Conservation (phyloP, 2,329 filamentous ascomycete species). For the Karstenula rhodostoma region DNA sequence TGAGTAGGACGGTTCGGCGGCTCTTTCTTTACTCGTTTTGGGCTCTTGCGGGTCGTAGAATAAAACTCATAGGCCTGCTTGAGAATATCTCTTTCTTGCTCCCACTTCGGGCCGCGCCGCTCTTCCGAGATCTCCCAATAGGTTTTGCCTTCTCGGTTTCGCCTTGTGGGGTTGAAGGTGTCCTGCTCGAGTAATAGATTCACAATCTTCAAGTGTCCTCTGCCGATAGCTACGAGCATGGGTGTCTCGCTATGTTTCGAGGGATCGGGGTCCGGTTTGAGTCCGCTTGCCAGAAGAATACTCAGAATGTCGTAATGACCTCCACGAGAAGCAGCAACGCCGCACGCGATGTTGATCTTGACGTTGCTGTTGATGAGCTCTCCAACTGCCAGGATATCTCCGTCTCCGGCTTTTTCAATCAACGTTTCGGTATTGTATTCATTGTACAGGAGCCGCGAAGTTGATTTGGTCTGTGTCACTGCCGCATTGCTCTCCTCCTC, state of each 20-base stretch:
- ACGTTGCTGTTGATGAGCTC: conserved; percentile 58
- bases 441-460: conserved; percentile 57
- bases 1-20: conserved; percentile 37
- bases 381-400: conserved; percentile 57
- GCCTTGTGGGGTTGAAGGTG: conserved; percentile 82
- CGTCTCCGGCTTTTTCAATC: conserved; percentile 57
- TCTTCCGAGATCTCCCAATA: conserved; percentile 89
- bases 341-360: conserved; percentile 79
- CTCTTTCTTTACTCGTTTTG: conserved; percentile 45
- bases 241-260: conserved; percentile 90
- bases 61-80: conserved; percentile 76
- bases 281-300: conserved; percentile 63
- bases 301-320: conserved; percentile 90
- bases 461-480: conserved; percentile 46
- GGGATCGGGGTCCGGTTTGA: conserved; percentile 62
- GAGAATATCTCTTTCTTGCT: conserved; percentile 83
- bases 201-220: conserved; percentile 84
- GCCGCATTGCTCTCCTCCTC: conserved; percentile 48
- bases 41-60: conserved; percentile 41
- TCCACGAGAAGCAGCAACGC: conserved; percentile 90
- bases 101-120: conserved; percentile 85
- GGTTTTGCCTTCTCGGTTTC: conserved; percentile 74
- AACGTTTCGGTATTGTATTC: conserved; percentile 59
- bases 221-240: conserved; percentile 92
- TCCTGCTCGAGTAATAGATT: conserved; percentile 79